These are phyloP conservation scores for Chrysoporthe cubensis DNA, from an alignment of 2,329 filamentous ascomycete species.

Conservation along the genomic window DNA sequence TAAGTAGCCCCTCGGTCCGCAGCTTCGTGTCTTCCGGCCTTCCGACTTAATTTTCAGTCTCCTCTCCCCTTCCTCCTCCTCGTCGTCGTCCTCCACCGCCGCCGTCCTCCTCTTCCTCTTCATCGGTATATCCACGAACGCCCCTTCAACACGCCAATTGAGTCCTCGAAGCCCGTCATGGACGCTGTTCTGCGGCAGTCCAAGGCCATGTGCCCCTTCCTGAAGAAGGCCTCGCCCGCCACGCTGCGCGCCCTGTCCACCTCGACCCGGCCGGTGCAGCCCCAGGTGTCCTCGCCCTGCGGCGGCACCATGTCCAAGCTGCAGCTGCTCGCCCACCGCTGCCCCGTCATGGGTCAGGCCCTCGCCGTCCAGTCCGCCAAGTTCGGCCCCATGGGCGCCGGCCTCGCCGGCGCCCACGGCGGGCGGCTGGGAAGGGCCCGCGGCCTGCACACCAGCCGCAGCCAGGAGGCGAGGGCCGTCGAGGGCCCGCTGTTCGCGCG, in stretches of 20 bases:
- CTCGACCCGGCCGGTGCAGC: constrained; percentile 61
- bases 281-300: constrained; percentile 68
- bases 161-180: constrained; percentile 58
- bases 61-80: background rate
- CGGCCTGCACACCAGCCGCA: constrained; percentile 75
- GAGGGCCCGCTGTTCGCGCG: constrained; percentile 59
- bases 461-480: constrained; percentile 77
- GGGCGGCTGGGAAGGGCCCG: constrained; percentile 66
- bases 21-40: background rate
- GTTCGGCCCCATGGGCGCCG: constrained; percentile 47
- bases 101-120: background rate
- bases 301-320: constrained; percentile 97
- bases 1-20: background rate
- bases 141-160: constrained; percentile 4
- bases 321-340: constrained; percentile 90
- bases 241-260: constrained; percentile 89
- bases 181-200: constrained; percentile 94
- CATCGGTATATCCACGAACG: too few relatives aligned
- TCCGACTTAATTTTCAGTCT: constrained; percentile 2
- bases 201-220: constrained; percentile 94
- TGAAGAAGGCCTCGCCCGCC: constrained; percentile 91
- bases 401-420: constrained; percentile 45
- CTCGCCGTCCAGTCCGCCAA: constrained; percentile 80
- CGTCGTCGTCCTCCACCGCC: background rate
- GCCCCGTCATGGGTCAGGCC: constrained; percentile 98